A percentile compares a stretch with the other conserved stretches of the same genome.
phyloP scores from a whole-genome alignment of 2,329 filamentous ascomycete species.

The Bipolaris zeicola region DNA sequence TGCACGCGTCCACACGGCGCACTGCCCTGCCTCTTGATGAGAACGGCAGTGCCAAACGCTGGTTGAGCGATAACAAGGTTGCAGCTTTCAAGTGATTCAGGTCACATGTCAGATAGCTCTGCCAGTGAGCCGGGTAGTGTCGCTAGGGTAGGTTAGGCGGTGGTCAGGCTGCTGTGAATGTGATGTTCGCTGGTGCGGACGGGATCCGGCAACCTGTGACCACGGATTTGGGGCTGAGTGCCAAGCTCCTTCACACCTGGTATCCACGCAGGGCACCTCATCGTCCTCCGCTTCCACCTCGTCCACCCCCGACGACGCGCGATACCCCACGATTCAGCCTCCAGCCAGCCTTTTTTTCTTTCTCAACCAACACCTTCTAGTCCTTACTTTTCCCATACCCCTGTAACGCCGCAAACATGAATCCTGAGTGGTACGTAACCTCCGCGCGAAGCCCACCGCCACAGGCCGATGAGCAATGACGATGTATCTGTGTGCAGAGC shows the following conservation, averaged over 20 bases:
- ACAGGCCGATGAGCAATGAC: conserved; percentile 23
- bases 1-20: conserved; percentile 2
- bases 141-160: conserved; percentile 21
- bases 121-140: not conserved
- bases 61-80: conserved; percentile 1
- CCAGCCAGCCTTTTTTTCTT: conserved; percentile 16
- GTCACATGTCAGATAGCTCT: conserved; percentile 22
- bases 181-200: conserved; percentile 27
- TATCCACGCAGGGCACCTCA: conserved; percentile 23
- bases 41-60: not conserved
- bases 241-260: conserved; percentile 28
- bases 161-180: conserved; percentile 21
- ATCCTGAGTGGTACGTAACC: conserved; percentile 84
- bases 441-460: conserved; percentile 39
- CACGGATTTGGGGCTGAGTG: conserved; percentile 25
- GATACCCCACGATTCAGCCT: conserved; percentile 29
- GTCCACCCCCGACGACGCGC: conserved; percentile 31
- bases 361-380: conserved; percentile 13
- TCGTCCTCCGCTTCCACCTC: conserved; percentile 27
- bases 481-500: conserved; percentile 11
- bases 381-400: conserved; percentile 13
- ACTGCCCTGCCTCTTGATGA: not conserved
- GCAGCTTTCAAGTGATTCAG: conserved; percentile 5
- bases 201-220: conserved; percentile 30
- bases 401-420: conserved; percentile 66